These are phyloP conservation scores for Elsinoe ampelina DNA, from an alignment of 2,329 filamentous ascomycete genomes.

Conservation along the genomic window DNA sequence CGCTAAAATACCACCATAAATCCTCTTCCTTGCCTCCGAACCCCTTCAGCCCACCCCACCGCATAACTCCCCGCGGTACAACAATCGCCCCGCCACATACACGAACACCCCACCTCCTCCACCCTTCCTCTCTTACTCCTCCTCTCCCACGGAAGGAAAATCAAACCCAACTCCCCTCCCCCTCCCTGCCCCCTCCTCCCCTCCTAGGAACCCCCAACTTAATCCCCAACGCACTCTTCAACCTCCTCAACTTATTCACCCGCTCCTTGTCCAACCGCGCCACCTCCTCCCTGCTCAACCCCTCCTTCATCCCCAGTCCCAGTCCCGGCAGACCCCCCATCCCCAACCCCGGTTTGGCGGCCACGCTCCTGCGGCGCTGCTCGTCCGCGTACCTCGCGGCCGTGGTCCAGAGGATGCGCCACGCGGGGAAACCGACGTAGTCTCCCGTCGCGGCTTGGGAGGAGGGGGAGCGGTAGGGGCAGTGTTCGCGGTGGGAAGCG, in stretches of 20 bases:
- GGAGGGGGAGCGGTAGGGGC: constrained; percentile 28
- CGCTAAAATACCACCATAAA: neutral
- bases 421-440: constrained; percentile 25
- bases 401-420: constrained; percentile 25
- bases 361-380: constrained; percentile 22
- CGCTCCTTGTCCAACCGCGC: constrained; percentile 27
- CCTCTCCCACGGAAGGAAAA: too few species aligned
- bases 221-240: constrained; percentile 29
- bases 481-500: constrained; percentile 30
- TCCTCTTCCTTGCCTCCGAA: too few species aligned
- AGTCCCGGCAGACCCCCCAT: constrained; percentile 5
- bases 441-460: constrained; percentile 27
- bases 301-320: neutral
- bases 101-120: too few species aligned
- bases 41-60: too few species aligned
- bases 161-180: neutral
- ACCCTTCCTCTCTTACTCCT: neutral
- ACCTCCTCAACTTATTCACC: constrained; percentile 24
- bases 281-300: constrained; percentile 22
- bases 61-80: too few species aligned
- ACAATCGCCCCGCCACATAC: too few species aligned
- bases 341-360: neutral
- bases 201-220: constrained; percentile 17
- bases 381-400: constrained; percentile 25
- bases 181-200: neutral